phyloP scores from a whole-genome alignment of 108 stramenopile genomes.

The Pseudonitzschia multiseries region DNA sequence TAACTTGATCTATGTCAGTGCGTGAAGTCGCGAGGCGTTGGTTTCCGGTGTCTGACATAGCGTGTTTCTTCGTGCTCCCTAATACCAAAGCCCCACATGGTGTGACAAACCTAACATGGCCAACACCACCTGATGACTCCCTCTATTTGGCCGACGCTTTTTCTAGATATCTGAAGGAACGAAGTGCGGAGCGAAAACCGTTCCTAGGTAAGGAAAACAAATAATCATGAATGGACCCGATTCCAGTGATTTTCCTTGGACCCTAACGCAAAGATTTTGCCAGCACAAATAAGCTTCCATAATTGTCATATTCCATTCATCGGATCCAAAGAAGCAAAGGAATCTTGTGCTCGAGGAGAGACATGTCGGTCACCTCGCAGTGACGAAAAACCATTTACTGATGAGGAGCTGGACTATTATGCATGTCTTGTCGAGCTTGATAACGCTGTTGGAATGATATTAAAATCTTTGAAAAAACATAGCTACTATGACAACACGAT shows the following conservation, averaged over 20 bases:
- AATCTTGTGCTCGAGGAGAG: conserved; percentile 22
- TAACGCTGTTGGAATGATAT: conserved; percentile 35
- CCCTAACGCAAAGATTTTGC: conserved; percentile 1
- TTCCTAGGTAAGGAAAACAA: conserved; percentile 13
- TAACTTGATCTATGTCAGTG: not conserved
- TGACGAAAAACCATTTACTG: conserved; percentile 30
- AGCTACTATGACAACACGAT: conserved; percentile 45
- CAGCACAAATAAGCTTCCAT: conserved; percentile 43
- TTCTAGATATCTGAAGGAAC: conserved; percentile 20
- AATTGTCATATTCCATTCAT: conserved; percentile 51
- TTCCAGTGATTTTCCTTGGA: not conserved
- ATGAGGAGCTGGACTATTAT: conserved; percentile 42
- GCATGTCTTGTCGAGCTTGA: conserved; percentile 42
- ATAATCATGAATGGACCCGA: not conserved
- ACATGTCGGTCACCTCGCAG: conserved; percentile 27
- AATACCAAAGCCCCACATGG: conserved; percentile 20
- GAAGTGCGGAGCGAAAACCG: conserved; percentile 13
- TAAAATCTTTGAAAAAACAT: conserved; percentile 17
- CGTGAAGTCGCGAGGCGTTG: not conserved
- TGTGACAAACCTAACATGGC: conserved; percentile 39
- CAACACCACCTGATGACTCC: conserved; percentile 32
- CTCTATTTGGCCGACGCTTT: conserved; percentile 35
- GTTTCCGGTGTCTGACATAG: not conserved
- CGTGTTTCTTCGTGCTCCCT: not conserved
- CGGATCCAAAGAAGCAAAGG: conserved; percentile 21